These are phyloP conservation scores for Pseudogymnoascus sp. DNA, from an alignment of 2,329 filamentous ascomycete species.

Conservation along the genomic window DNA sequence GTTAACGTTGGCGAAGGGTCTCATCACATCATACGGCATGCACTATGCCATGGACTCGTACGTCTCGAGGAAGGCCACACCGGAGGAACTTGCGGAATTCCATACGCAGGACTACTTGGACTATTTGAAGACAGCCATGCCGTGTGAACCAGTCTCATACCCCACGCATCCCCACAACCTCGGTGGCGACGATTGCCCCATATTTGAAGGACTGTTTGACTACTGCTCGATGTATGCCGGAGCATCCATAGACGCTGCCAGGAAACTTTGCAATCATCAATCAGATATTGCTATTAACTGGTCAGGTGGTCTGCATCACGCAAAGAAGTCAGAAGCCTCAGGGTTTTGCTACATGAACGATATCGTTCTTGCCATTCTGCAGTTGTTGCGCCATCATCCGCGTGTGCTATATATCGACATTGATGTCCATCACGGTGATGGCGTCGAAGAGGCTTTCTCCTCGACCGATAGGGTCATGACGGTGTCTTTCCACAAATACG, in stretches of 20 bases:
- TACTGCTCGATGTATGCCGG: conserved; percentile 94
- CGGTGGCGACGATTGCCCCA: conserved; percentile 83
- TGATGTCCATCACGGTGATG: conserved; percentile 85
- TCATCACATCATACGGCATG: conserved; percentile 92
- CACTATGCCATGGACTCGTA: conserved; percentile 96
- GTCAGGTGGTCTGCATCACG: conserved; percentile 94
- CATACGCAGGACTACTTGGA: conserved; percentile 87
- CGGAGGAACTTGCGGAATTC: conserved; percentile 80
- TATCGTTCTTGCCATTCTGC: conserved; percentile 87
- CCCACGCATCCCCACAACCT: conserved; percentile 73
- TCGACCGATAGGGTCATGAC: conserved; percentile 87
- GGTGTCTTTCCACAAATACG: conserved; percentile 94
- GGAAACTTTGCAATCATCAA: conserved; percentile 77
- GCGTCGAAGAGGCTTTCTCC: conserved; percentile 86
- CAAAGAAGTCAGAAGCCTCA: conserved; percentile 86
- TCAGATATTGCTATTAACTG: conserved; percentile 96
- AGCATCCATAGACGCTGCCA: conserved; percentile 81
- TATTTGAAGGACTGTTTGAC: conserved; percentile 92
- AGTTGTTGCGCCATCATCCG: conserved; percentile 73
- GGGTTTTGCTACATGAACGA: conserved; percentile 99
- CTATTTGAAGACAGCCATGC: conserved; percentile 68
- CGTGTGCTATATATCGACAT: conserved; percentile 93
- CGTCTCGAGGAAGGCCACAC: conserved; percentile 72
- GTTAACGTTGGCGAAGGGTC: conserved; percentile 85
- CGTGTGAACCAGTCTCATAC: conserved; percentile 51